These are phyloP conservation scores for Astragalus glycyphyllos DNA, from an alignment of 306 rosid genomes.

Conservation along the genomic window DNA sequence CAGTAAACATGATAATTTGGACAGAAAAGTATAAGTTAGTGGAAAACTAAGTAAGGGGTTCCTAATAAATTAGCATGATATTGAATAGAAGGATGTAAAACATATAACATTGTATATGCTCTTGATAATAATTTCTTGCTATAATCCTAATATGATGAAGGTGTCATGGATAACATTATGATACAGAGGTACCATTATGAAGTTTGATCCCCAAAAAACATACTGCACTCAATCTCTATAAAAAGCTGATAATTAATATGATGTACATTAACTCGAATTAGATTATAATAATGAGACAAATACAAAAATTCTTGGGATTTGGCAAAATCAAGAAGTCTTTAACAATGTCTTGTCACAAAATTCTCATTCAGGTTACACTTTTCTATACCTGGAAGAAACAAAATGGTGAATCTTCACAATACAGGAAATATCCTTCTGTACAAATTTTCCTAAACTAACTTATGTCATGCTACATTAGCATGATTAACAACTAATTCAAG, in stretches of 20 bases:
- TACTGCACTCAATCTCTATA: background rate
- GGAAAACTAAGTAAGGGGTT: background rate
- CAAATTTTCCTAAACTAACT: conserved; percentile 26
- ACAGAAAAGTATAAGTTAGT: background rate
- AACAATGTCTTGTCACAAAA: background rate
- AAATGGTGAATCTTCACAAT: background rate
- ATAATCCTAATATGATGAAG: background rate
- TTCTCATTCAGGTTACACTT: background rate
- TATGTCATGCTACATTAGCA: background rate
- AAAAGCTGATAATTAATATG: background rate
- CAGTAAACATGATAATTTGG: background rate
- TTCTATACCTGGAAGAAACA: background rate
- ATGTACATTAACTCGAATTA: too few species aligned
- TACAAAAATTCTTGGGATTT: background rate
- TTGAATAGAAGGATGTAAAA: background rate
- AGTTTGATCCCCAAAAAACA: too few species aligned
- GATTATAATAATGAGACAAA: too few species aligned
- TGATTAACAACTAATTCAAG: conserved; percentile 15
- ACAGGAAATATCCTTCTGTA: conserved; percentile 7
- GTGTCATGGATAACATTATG: background rate
- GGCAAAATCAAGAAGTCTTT: background rate
- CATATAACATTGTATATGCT: background rate
- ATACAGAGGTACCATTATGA: too few species aligned
- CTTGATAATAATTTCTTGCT: background rate
- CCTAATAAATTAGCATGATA: background rate